Percentiles rank a stretch among this genome's conserved stretches.
phyloP scores from a whole-genome alignment of 768 basidiomycete genomes.

The Boletus rubroflammeus region DNA sequence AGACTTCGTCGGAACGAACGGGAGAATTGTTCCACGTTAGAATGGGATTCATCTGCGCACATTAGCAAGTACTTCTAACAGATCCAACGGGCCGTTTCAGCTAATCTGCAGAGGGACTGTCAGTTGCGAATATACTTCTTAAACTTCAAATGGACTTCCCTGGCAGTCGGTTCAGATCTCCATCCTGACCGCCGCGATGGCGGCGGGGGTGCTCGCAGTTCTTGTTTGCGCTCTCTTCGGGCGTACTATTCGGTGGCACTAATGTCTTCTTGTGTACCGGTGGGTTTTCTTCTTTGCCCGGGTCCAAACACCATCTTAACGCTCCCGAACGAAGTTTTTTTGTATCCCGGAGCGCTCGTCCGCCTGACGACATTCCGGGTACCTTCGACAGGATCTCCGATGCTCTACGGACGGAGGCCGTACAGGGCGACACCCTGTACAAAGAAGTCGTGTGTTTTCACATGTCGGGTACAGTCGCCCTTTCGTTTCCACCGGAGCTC shows the following conservation, averaged over 20 bases:
- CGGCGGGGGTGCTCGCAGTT: slow-evolving; percentile 17
- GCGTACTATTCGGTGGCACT: slow-evolving; percentile 19
- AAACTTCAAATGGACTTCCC: slow-evolving; percentile 3
- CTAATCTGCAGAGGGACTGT: slow-evolving; percentile 11
- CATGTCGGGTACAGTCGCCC: not conserved
- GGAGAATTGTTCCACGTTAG: not conserved
- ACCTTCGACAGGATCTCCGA: slow-evolving; percentile 12
- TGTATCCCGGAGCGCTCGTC: slow-evolving; percentile 3
- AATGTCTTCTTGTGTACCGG: slow-evolving; percentile 5
- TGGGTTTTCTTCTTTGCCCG: slow-evolving; percentile 1
- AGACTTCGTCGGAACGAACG: not conserved
- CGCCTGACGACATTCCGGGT: slow-evolving; percentile 1
- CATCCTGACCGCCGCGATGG: slow-evolving; percentile 26
- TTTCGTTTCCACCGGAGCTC: slow-evolving; percentile 7
- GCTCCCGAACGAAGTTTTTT: slow-evolving; percentile 4
- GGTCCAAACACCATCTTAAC: slow-evolving; percentile 4
- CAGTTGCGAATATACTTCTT: not conserved
- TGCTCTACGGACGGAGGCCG: slow-evolving; percentile 7
- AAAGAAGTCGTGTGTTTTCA: slow-evolving; percentile 2
- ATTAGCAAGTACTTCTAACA: not conserved
- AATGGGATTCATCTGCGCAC: not conserved
- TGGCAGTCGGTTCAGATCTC: slow-evolving; percentile 14
- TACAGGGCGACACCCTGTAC: not conserved
- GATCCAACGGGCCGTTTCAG: slow-evolving; percentile 20
- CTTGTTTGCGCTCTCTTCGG: slow-evolving; percentile 21